Conservation (phyloP, 345 rosid genomes). For the Corymbia maculata region DNA sequence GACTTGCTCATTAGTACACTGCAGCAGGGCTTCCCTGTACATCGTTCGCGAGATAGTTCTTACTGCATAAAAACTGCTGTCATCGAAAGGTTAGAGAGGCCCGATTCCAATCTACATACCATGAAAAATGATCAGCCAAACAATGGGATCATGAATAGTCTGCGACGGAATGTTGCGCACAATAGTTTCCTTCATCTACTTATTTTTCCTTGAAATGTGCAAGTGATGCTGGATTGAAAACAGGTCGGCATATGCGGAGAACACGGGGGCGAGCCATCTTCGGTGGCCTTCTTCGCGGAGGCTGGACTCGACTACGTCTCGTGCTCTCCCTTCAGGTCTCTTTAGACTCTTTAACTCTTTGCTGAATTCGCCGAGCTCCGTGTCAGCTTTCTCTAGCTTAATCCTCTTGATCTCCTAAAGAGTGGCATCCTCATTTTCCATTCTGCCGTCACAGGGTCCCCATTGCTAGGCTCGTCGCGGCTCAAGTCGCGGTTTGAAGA, state of each 20-base stretch:
- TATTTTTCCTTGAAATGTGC: background rate
- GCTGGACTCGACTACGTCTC: conserved; percentile 94
- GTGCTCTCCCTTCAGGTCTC: conserved; percentile 93
- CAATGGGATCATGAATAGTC: background rate
- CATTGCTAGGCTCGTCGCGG: conserved; percentile 92
- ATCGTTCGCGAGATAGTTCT: background rate
- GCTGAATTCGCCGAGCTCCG: background rate
- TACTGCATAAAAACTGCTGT: background rate
- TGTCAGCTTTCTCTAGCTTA: background rate
- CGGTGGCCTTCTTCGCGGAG: conserved; percentile 84
- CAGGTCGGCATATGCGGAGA: conserved; percentile 98
- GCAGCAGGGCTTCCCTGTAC: background rate
- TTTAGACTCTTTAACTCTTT: background rate
- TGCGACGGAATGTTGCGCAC: rapidly evolving
- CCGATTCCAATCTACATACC: background rate
- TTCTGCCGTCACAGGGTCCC: conserved; percentile 44
- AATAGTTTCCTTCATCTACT: background rate
- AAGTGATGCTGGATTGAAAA: background rate
- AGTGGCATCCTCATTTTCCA: background rate
- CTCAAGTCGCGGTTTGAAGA: conserved; percentile 56
- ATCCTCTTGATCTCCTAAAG: background rate
- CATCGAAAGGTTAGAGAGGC: background rate
- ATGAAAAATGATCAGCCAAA: background rate
- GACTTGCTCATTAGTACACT: background rate
- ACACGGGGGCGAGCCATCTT: conserved; percentile 97